Conservation (phyloP, 169 alveolate genomes). For the Theileria orientalis region DNA sequence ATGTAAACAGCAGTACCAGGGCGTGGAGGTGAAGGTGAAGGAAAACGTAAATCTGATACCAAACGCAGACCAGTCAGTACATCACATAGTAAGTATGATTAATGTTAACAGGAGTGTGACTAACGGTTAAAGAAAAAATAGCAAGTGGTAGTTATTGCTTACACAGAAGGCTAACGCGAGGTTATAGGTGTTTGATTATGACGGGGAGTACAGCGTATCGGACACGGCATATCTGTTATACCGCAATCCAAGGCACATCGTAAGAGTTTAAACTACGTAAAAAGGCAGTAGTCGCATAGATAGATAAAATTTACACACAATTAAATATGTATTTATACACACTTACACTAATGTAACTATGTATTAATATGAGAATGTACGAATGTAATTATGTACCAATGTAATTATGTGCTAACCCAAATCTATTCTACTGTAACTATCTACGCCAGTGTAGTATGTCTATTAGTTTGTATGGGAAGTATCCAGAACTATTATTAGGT, state of each 20-base stretch:
- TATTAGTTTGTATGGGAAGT: background rate
- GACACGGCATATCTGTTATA: slow-evolving; percentile 70
- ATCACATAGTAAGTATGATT: slow-evolving; percentile 33
- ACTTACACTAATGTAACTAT: too few relatives aligned
- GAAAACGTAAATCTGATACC: slow-evolving; percentile 51
- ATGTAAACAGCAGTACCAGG: slow-evolving; percentile 42
- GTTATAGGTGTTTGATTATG: slow-evolving; percentile 14
- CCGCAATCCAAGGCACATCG: slow-evolving; percentile 63
- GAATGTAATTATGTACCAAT: too few relatives aligned
- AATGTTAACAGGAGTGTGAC: too few relatives aligned
- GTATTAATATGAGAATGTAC: too few relatives aligned
- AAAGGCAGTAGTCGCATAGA: background rate
- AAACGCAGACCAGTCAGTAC: slow-evolving; percentile 53
- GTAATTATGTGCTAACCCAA: too few relatives aligned
- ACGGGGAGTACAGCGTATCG: slow-evolving; percentile 62
- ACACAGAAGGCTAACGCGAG: slow-evolving; percentile 11
- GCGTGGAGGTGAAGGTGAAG: slow-evolving; percentile 27
- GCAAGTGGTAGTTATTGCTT: slow-evolving; percentile 22
- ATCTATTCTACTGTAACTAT: too few relatives aligned
- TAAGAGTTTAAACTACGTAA: background rate
- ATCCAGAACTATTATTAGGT: slow-evolving; percentile 18
- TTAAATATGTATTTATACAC: too few relatives aligned
- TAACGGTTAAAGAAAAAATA: too few relatives aligned
- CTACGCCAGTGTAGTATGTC: too few relatives aligned
- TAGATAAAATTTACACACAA: too few relatives aligned